phyloP scores from a whole-genome alignment of 257 asterid genomes.

The Solanum dulcamara region DNA sequence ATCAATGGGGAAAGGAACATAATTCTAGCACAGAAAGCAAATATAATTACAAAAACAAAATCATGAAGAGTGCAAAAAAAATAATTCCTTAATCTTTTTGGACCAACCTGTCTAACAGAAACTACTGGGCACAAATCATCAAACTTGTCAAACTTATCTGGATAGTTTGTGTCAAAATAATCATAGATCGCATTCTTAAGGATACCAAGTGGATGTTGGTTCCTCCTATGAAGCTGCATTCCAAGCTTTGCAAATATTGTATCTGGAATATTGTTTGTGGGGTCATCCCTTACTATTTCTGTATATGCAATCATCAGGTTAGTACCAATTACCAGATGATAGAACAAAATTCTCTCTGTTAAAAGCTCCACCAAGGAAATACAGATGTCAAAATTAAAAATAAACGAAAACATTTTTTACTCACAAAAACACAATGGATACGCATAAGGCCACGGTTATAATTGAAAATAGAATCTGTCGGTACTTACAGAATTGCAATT shows the following conservation, averaged over 20 bases:
- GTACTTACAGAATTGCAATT: neutral
- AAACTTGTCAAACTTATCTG: constrained; percentile 60
- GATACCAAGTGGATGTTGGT: constrained; percentile 86
- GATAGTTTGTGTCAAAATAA: constrained; percentile 71
- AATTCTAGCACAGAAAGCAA: neutral
- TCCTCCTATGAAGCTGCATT: constrained; percentile 88
- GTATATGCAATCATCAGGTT: constrained; percentile 10
- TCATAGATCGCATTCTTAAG: constrained; percentile 75
- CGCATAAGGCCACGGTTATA: neutral
- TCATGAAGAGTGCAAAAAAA: neutral
- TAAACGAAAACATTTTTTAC: neutral
- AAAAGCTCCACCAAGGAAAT: neutral
- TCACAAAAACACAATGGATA: neutral
- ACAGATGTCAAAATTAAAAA: neutral
- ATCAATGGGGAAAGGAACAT: neutral
- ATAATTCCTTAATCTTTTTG: neutral
- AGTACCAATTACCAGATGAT: neutral
- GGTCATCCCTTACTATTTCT: constrained; percentile 91
- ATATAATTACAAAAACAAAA: neutral
- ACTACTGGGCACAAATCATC: constrained; percentile 76
- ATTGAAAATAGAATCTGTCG: neutral
- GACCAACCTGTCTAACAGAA: constrained; percentile 55
- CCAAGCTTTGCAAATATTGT: constrained; percentile 83
- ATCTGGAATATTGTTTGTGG: constrained; percentile 84
- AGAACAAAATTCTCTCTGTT: neutral